Evolutionary conservation across 192 early-diverging fungal genomes (phyloP).

Genomic region (Kappamyces sp.): DNA sequence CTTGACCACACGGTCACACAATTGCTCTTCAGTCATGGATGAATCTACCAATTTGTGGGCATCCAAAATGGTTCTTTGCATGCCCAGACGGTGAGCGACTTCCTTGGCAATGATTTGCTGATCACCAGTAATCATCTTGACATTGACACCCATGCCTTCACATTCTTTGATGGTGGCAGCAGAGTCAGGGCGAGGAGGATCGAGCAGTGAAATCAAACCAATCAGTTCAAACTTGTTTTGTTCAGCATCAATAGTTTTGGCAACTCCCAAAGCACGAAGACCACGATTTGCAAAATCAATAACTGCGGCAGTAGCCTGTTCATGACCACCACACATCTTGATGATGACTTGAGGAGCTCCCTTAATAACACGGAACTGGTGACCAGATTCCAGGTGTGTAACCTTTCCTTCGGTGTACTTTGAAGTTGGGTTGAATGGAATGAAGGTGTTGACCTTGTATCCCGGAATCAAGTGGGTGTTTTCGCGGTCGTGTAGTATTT

Average conservation of each 20-base stretch:
- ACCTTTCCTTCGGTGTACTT: conserved; percentile 91
- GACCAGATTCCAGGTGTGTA: conserved; percentile 59
- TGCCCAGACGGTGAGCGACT: conserved; percentile 84
- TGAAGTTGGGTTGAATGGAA: conserved; percentile 88
- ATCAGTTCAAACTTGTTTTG: conserved; percentile 70
- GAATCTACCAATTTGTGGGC: conserved; percentile 72
- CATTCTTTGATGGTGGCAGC: conserved; percentile 80
- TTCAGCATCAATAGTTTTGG: conserved; percentile 63
- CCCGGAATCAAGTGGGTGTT: conserved; percentile 77
- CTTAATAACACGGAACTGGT: conserved; percentile 85
- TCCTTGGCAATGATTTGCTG: conserved; percentile 86
- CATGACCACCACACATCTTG: conserved; percentile 57
- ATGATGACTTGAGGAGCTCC: conserved; percentile 93
- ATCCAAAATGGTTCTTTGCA: conserved; percentile 87
- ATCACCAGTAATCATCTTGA: conserved; percentile 96
- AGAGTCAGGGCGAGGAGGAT: conserved; percentile 86
- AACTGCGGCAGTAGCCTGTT: conserved; percentile 77
- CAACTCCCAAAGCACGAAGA: conserved; percentile 89
- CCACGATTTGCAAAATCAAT: conserved; percentile 80
- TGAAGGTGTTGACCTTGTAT: conserved; percentile 84
- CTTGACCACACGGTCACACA: conserved; percentile 76
- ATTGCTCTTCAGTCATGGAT: conserved; percentile 68
- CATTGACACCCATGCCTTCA: conserved; percentile 71
- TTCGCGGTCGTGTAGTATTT: conserved; percentile 55
- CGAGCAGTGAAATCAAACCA: conserved; percentile 86